Evolutionary conservation across 176 grass and related monocot species (phyloP), one percentile per base, ranked within the genome.

Genomic region (Cenchrus americanus): DNA sequence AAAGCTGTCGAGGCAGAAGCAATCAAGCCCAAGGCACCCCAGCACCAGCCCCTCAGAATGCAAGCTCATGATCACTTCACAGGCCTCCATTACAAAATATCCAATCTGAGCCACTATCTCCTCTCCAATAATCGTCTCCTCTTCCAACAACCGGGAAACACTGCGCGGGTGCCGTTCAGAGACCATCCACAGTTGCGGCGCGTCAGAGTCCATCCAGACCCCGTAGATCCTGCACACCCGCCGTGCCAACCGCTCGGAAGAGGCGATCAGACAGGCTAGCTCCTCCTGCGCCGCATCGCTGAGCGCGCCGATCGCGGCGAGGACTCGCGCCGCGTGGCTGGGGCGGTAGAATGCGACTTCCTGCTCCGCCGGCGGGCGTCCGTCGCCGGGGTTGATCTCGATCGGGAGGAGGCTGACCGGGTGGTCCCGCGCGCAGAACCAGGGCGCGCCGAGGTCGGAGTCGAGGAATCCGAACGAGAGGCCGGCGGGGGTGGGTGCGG

Each of bases 161-260:
- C 26, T 66, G 3, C 15, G 19, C 11, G 59, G 75, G 71, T 92
- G 89, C 58, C 63, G 73, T 53, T 99, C 93, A 14, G 82, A 94
- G 83, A 95, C 75, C 77, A 99, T 63, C 91, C 90, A 99, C 83
- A 96, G 83, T 26, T 66, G 79, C n/a, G 80, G 43, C 41, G 54
- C 44, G 18, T 87, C 79, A 0, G 76, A 11, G 23, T 77, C 79
- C 83, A 94, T 88, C 96, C 93, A 98, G 26, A 90, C 64, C 1
- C 93, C 93, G 66, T 94, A 95, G 78, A 93, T 69, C 84, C 85
- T 92, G 71, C 90, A 94, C 66, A 92, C 67, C 59, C 65, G 67
- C 44, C 77, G 83, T 13, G 71, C 62, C 54, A 81, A 21, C 66
- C 77, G 89, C 30, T 55, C 71, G 22, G 89, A 88, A 59, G 83